Evolutionary conservation across 805 yeast genomes (phyloP).

Genomic region (Barnettozyma wickerhamii): DNA sequence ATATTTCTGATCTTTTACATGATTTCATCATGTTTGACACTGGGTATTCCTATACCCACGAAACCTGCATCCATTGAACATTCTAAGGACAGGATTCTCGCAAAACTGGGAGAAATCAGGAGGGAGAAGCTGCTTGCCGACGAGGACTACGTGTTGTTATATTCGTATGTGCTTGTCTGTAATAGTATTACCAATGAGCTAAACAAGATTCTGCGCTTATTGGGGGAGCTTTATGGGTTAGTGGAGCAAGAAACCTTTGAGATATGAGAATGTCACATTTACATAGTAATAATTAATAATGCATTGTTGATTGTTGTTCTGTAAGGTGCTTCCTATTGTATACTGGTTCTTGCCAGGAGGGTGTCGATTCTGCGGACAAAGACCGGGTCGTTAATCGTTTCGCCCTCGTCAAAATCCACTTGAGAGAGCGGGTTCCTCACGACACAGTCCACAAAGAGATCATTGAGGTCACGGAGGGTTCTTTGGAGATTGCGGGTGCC

Average conservation of each 20-base stretch:
- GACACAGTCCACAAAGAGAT: constrained; percentile 54
- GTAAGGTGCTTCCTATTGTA: too few species aligned
- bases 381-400: constrained; percentile 21
- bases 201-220: constrained; percentile 47
- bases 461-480: constrained; percentile 50
- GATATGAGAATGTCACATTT: constrained; percentile 7
- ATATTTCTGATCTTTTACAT: constrained; percentile 74
- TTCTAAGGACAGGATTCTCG: constrained; percentile 64
- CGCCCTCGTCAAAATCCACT: constrained; percentile 49
- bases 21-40: constrained; percentile 68
- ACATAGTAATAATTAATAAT: background rate
- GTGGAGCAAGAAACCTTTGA: constrained; percentile 37
- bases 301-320: too few species aligned
- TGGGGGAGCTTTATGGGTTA: constrained; percentile 60
- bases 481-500: constrained; percentile 49
- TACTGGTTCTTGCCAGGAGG: constrained; percentile 35
- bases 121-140: constrained; percentile 39
- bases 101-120: constrained; percentile 59
- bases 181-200: constrained; percentile 62
- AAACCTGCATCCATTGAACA: constrained; percentile 75
- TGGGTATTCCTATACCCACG: constrained; percentile 74
- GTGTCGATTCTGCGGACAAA: constrained; percentile 2
- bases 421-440: constrained; percentile 58
- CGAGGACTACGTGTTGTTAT: constrained; percentile 73
- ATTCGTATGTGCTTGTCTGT: constrained; percentile 71